Conservation (phyloP, 768 basidiomycete species). For the Termitomyces titanicus region DNA sequence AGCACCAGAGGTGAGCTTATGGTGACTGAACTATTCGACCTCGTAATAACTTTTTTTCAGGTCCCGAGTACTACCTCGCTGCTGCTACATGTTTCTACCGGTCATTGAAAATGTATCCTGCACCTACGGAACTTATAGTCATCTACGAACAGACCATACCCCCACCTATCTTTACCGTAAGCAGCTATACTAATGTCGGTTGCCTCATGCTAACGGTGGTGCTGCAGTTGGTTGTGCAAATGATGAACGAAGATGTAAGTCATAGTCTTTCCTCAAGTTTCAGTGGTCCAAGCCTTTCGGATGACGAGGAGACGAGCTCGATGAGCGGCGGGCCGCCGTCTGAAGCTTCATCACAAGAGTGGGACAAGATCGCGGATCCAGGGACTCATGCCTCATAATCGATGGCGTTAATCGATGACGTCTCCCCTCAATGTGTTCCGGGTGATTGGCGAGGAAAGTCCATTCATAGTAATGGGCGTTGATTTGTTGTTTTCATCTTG, state of each 20-base stretch:
- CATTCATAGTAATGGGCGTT: constrained; percentile 15
- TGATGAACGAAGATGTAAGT: constrained; percentile 91
- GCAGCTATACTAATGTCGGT: constrained; percentile 31
- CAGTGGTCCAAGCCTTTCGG: constrained; percentile 21
- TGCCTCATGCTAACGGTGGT: not conserved
- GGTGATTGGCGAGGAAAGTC: constrained; percentile 9
- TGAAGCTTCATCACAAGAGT: constrained; percentile 86
- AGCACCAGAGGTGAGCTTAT: constrained; percentile 61
- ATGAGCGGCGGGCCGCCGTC: constrained; percentile 70
- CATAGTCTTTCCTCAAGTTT: constrained; percentile 29
- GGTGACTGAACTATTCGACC: not conserved
- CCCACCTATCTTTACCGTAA: constrained; percentile 62
- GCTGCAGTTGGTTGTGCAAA: constrained; percentile 66
- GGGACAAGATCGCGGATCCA: constrained; percentile 83
- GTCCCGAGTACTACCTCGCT: constrained; percentile 70
- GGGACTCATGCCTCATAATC: constrained; percentile 43
- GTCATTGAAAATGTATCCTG: constrained; percentile 91
- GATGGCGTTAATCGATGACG: not conserved
- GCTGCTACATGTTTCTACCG: constrained; percentile 92
- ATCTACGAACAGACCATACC: constrained; percentile 94
- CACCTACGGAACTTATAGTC: constrained; percentile 89
- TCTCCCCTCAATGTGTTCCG: constrained; percentile 9
- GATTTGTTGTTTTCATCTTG: constrained; percentile 9
- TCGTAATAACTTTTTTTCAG: constrained; percentile 34
- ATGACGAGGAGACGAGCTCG: constrained; percentile 53